These are phyloP conservation scores for Colletotrichum sp. DNA, from an alignment of 2,329 filamentous ascomycete genomes.

Conservation along the genomic window DNA sequence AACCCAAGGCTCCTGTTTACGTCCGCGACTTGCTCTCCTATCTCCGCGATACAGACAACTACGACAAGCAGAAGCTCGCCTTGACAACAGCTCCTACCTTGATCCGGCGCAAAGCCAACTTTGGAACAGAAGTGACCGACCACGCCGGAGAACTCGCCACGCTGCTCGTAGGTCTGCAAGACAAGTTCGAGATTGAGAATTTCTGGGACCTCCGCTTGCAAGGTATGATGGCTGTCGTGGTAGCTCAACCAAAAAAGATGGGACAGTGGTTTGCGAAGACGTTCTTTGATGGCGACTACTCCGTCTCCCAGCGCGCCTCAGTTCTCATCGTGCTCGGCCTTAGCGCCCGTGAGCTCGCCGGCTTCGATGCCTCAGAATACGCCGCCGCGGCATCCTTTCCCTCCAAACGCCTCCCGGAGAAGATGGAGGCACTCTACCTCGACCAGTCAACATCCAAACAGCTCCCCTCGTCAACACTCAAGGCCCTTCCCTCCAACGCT, in stretches of 20 bases:
- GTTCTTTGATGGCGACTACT: conserved; percentile 93
- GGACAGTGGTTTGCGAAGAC: conserved; percentile 83
- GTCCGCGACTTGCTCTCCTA: conserved; percentile 83
- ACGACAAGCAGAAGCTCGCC: conserved; percentile 83
- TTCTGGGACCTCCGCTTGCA: conserved; percentile 80
- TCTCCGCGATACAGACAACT: conserved; percentile 80
- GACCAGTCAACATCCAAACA: conserved; percentile 27
- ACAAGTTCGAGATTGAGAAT: conserved; percentile 80
- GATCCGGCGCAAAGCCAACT: conserved; percentile 86
- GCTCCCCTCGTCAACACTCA: conserved; percentile 42
- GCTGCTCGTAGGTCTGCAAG: conserved; percentile 78
- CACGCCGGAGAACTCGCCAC: conserved; percentile 83
- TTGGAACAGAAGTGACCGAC: conserved; percentile 85
- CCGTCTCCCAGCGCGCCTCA: conserved; percentile 80
- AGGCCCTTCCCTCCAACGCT: conserved; percentile 59
- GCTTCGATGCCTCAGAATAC: conserved; percentile 66
- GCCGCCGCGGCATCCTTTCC: conserved; percentile 67
- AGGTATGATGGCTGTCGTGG: conserved; percentile 80
- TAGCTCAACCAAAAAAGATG: conserved; percentile 78
- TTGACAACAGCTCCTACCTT: conserved; percentile 77
- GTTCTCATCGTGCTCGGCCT: conserved; percentile 84
- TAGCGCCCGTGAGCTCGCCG: conserved; percentile 82
- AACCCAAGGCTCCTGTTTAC: conserved; percentile 85
- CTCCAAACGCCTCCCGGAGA: conserved; percentile 77
- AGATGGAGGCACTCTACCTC: conserved; percentile 75